Evolutionary conservation across 2,329 filamentous ascomycete species (phyloP).

Genomic region (Talaromyces sp.): DNA sequence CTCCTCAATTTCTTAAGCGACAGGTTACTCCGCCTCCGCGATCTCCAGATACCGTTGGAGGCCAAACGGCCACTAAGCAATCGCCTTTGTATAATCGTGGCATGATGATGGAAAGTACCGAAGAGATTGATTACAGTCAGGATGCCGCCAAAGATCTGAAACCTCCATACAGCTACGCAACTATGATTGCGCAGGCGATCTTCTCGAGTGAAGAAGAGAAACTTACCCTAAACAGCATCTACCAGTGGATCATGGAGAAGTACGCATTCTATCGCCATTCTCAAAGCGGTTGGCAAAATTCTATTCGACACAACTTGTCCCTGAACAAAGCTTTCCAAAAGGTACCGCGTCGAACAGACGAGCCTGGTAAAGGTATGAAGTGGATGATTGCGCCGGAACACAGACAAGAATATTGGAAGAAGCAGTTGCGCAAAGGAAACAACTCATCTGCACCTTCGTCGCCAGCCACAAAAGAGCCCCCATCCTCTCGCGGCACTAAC

Average conservation of each 20-base stretch:
- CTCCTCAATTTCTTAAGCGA: conserved; percentile 41
- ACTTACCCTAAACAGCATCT: conserved; percentile 87
- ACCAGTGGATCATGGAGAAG: conserved; percentile 83
- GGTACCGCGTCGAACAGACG: conserved; percentile 84
- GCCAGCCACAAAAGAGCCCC: conserved; percentile 42
- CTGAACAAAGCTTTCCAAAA: conserved; percentile 94
- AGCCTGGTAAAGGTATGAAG: conserved; percentile 98
- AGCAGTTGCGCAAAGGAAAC: conserved; percentile 47
- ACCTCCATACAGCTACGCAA: conserved; percentile 92
- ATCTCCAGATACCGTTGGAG: conserved; percentile 39
- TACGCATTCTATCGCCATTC: conserved; percentile 91
- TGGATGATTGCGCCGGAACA: conserved; percentile 88
- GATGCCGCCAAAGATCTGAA: conserved; percentile 89
- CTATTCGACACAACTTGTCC: conserved; percentile 92
- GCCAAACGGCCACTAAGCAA: conserved; percentile 42
- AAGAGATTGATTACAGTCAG: conserved; percentile 59
- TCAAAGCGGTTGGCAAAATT: conserved; percentile 94
- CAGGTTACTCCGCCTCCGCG: conserved; percentile 41
- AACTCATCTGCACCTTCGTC: conserved; percentile 47
- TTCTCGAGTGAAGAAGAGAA: conserved; percentile 82
- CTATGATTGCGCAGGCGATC: conserved; percentile 95
- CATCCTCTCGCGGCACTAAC: conserved; percentile 36
- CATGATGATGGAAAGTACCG: conserved; percentile 53
- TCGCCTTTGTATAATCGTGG: conserved; percentile 49
- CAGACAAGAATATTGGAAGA: conserved; percentile 82